Evolutionary conservation across 2,329 filamentous ascomycete species (phyloP), one percentile per base, ranked within the genome.

Genomic region (Fusarium bulbicola): DNA sequence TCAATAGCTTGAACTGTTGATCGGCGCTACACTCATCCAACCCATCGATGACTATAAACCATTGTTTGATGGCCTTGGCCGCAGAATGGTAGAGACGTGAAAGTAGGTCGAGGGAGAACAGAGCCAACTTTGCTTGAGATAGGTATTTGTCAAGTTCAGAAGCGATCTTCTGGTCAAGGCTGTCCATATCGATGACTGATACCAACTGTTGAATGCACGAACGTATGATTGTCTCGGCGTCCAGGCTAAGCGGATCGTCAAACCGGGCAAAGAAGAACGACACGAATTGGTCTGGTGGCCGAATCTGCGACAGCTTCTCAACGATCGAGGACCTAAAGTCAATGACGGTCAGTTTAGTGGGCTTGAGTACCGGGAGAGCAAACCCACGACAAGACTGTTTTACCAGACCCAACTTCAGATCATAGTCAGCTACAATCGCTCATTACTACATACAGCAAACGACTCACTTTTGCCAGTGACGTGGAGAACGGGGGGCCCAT

Each of bases 391-490:
- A 74, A 16, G 7, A 75, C 54, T 4, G 71, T 67, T 37, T 75
- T 75, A 6, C 73, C 73, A 39, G 73, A 75, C 2, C 71, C 73
- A 46, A 74, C 73, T 74, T 8, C 1, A 16, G 3, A 11, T 0
- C 0, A 3, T 12, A 1, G 13, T 26, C 8, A 34, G 40, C n/a
- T n/a, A n/a, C n/a, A n/a, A n/a, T n/a, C n/a, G n/a, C n/a, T n/a
- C n/a, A n/a, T n/a, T n/a, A n/a, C n/a, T n/a, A n/a, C n/a, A n/a
- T n/a, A n/a, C n/a, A n/a, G n/a, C n/a, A n/a, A n/a, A n/a, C n/a
- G n/a, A 59, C 60, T 24, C 28, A 72, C 73, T 74, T 12, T 75
- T 75, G 0, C 73, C 71, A 1, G 68, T 72, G 3, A 75, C 12
- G 3, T 72, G 65, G 15, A 75, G 59, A n/a, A 70, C 50, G 1